These are phyloP conservation scores for Suhomyces bokatorum DNA, from an alignment of 1,139 yeast genomes.

Conservation along the genomic window DNA sequence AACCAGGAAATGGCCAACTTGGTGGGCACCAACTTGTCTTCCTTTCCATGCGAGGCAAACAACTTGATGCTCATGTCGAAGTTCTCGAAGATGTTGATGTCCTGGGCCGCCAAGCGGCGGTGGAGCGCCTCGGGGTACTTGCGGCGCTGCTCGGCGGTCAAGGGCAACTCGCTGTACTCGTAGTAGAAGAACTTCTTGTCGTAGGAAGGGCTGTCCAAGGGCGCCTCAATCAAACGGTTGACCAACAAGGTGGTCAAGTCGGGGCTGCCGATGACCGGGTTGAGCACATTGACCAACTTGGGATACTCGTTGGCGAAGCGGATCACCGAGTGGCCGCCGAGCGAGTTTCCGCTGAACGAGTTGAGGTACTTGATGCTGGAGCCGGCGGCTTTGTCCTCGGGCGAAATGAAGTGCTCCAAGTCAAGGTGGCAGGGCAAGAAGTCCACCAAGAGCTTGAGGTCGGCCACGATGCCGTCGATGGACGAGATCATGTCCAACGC, in stretches of 20 bases:
- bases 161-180: slow-evolving; percentile 37
- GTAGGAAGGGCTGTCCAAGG: slow-evolving; percentile 19
- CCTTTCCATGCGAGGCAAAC: slow-evolving; percentile 41
- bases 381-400: slow-evolving; percentile 20
- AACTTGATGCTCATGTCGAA: slow-evolving; percentile 38
- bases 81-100: slow-evolving; percentile 34
- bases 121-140: slow-evolving; percentile 42
- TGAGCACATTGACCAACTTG: slow-evolving; percentile 36
- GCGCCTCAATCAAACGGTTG: slow-evolving; percentile 34
- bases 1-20: slow-evolving; percentile 37
- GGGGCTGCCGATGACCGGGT: slow-evolving; percentile 50
- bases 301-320: slow-evolving; percentile 47
- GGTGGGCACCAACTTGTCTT: slow-evolving; percentile 42
- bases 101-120: slow-evolving; percentile 30
- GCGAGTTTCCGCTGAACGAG: slow-evolving; percentile 54
- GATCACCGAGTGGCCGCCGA: slow-evolving; percentile 62
- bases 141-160: slow-evolving; percentile 27
- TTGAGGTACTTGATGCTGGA: slow-evolving; percentile 29
- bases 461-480: slow-evolving; percentile 53
- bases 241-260: slow-evolving; percentile 46
- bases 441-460: slow-evolving; percentile 48
- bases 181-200: slow-evolving; percentile 35
- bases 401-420: slow-evolving; percentile 30
- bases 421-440: slow-evolving; percentile 48
- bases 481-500: slow-evolving; percentile 54